Base-by-base conservation (phyloP, 441 rosid genomes). In the Biscutella laevigata region DNA sequence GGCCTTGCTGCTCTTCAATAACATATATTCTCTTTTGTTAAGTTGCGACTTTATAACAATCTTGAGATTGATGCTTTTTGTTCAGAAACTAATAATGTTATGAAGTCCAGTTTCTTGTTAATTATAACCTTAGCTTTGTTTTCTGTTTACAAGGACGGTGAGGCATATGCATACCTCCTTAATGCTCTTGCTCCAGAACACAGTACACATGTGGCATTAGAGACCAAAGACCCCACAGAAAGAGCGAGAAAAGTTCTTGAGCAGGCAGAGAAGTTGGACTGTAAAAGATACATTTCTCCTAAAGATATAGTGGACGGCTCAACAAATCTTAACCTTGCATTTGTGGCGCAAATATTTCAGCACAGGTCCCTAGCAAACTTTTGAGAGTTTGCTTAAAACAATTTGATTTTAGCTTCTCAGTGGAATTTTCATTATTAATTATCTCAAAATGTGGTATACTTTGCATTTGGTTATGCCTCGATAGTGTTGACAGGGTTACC, bases 131-230 rank as follows among this genome's bases (percentile, higher is more conserved):
- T 32, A 44, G 13, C 7, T 36, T 59, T 9, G 1, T 54, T 47
- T 55, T 22, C 20, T 56, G 35, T 57, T 41, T 52, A 70, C 76
- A n/a, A 94, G 99, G 97, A 89, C 28, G 99, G 97, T 30, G 95
- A 86, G 78, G 97, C 99, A 37, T 94, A 94, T 77, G 86, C 95
- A 39, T 77, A 86, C 66, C 81, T 94, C 60, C 94, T 94, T 57
- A 86, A 70, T 73, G 80, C 96, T 58, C 95, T 94, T 61, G 99
- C 99, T 39, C 97, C 99, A 60, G 99, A 94, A 74, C 76, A 66
- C 45, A 79, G 90, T 65, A 66, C 67, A 64, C 74, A 68, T 9
- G 12, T 64, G 36, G 66, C 83, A 59, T 73, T 84, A 70, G 77
- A 72, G 9, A 53, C 76, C 17, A 69, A 60, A 58, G 88, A 89